These are phyloP conservation scores for Blastocladiella emersonii DNA, from an alignment of 371 early-diverging fungal genomes.

Conservation along the genomic window DNA sequence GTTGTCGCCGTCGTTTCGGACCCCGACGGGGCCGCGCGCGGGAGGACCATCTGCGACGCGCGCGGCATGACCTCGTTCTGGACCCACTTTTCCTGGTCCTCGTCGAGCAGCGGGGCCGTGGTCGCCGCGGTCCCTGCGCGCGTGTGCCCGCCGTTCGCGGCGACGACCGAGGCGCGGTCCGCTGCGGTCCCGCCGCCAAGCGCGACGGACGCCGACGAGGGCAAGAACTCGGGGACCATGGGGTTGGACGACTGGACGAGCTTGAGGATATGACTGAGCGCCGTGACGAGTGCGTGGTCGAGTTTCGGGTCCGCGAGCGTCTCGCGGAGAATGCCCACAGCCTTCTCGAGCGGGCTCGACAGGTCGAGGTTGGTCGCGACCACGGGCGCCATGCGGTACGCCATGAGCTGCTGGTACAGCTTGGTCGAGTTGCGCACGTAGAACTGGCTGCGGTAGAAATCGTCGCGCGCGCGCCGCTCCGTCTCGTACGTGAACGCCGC, in stretches of 20 bases:
- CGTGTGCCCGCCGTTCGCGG: too few species aligned
- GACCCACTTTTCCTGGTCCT: not conserved
- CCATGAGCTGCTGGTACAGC: not conserved
- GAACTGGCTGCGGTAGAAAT: not conserved
- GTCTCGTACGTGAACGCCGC: not conserved
- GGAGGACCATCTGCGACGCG: not conserved
- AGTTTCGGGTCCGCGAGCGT: not conserved
- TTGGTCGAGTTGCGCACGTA: not conserved
- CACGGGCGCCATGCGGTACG: not conserved
- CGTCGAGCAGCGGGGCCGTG: too few species aligned
- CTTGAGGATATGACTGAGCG: not conserved
- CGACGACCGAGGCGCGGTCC: too few species aligned
- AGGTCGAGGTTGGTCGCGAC: not conserved
- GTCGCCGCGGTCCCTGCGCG: too few species aligned
- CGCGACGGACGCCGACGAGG: too few species aligned
- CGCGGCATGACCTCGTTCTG: not conserved
- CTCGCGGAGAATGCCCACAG: not conserved
- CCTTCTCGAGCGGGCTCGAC: not conserved
- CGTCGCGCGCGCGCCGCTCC: not conserved
- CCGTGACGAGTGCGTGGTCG: not conserved
- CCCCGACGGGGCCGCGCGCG: too few species aligned
- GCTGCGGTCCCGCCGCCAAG: too few species aligned
- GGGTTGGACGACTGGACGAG: not conserved
- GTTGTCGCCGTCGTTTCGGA: too few species aligned
- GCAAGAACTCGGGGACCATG: not conserved